Base-by-base conservation (phyloP, 768 basidiomycete species). In the Asterophora parasitica region DNA sequence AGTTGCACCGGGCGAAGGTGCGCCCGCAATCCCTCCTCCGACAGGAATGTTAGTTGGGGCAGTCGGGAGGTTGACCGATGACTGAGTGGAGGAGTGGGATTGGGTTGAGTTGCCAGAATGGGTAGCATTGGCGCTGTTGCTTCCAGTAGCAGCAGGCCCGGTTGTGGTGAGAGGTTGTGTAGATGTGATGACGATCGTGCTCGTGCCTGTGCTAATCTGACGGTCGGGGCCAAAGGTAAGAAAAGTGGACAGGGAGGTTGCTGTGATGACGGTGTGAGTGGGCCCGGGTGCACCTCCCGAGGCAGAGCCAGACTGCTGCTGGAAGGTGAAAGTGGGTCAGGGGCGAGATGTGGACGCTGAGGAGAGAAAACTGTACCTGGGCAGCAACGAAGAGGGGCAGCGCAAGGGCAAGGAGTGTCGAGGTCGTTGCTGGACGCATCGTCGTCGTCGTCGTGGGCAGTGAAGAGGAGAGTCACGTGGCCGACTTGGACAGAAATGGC, bases 1-100 rank as follows among this genome's bases (percentile, higher is more conserved):
- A 4, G 61, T 53, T 40, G 69, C 64, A 16, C 85, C 85, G 19
- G 85, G 86, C 37, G 68, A 63, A 8, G 85, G 85, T 2, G 85
- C 85, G 19, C 78, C 79, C 23, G 65, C 56, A 3, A 65, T 47
- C 11, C 76, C 69, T 27, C 72, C 82, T 9, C 83, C 85, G 30
- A 76, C 83, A 23, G 73, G 62, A 26, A 83, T 65, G 45, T 66
- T 61, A 17, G 80, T 65, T 3, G 83, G 66, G 1, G 85, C 85
- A 8, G 85, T 86, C 6, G 85, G 77, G 7, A 79, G 67, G 45
- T 56, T 65, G 26, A 49, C 48, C n/a, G 74, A 63, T 9, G 65
- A 63, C 1, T 70, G 61, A 2, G 74, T 63, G 4, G 73, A 65
- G 1, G 79, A 57, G n/a, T 70, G 57, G 1, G 68, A 64, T 19